Evolutionary conservation across 768 basidiomycete genomes (phyloP), one percentile per base, ranked within the genome.

Genomic region (Boletus sensibilis): DNA sequence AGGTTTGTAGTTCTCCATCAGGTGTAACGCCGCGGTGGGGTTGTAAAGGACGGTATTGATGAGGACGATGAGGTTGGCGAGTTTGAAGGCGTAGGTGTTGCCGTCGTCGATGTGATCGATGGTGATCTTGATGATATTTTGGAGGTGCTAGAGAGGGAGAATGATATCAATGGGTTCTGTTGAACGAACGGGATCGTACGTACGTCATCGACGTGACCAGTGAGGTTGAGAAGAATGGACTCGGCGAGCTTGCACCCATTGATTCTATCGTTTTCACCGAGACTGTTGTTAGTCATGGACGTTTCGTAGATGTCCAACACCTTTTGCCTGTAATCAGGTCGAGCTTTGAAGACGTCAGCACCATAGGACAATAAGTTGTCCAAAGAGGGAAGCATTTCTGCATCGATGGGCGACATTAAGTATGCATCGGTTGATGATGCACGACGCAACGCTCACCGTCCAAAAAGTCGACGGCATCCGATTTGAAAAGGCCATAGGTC

Each of bases 331-430:
- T 95, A 94, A 62, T 92, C 88, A 1, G 82, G 71, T 46, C 83
- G 85, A 23, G 80, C 67, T 64, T 89, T 86, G 74, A 95, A 86
- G 16, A 84, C 74, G 14, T 92, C 89, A 25, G 82, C 77, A 16
- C 93, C 93, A 66, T 84, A 94, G 14, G 90, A 90, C 51, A 96
- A 78, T 68, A 92, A 91, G 78, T 94, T 95, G 76, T 93, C 90
- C 53, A 96, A 72, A 5, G 88, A 85, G 12, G 91, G 90, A 25
- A 92, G 79, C 90, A 94, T 94, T 68, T 95, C 92, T 86, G 38
- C 14, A 40, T n/a, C 40, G n/a, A 18, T 16, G 43, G 43, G 46
- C 9, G 20, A 31, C 8, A 11, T 34, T 53, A 23, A 56, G 55
- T 14, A 33, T 23, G 35, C 42, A 8, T 34, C 18, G 10, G 31